Evolutionary conservation across 208 protist species (phyloP), one percentile per base, ranked within the genome.

Genomic region (Wallacemonas collosoma): DNA sequence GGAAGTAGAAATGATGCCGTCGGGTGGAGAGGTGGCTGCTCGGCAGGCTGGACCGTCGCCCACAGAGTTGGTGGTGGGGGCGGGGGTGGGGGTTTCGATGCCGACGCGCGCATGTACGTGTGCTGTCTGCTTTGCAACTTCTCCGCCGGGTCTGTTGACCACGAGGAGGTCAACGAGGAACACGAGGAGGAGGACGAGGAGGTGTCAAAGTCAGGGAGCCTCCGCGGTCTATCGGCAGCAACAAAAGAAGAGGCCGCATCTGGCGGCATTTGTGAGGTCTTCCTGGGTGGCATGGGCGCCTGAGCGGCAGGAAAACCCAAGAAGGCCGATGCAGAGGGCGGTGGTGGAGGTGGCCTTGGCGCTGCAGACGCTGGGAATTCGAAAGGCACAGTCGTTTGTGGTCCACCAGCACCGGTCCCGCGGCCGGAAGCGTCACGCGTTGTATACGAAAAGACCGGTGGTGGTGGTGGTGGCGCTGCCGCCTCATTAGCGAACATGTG

Each of bases 401-500:
- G 51, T 56, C 47, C 7, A 51, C 0, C 26, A 26, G 26, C 26
- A 26, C 26, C 26, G 26, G 26, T 26, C 26, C 26, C 26, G 26
- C 26, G 26, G 26, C 26, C 26, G 26, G 26, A 26, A 26, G 26
- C 26, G 26, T 26, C 26, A 26, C 26, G 47, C 47, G 1, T 15
- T 8, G 14, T 5, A n/a, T 12, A 6, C 14, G n/a, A 56, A n/a
- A 56, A 62, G 17, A 15, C 56, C 3, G 56, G 56, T 40, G 56
- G 56, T 62, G 56, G 56, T 3, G 66, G 62, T 47, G 78, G 65
- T 8, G 74, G 70, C 41, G 69, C 6, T 56, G 11, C 39, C 56
- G 60, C 26, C 26, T 26, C 26, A 26, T 26, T 48, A 48, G 68
- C 39, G 45, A 50, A 50, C 45, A 50, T 50, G 45, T 6, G 6